Conservation (phyloP, 352 stramenopile species). For the Pythium apleroticum region DNA sequence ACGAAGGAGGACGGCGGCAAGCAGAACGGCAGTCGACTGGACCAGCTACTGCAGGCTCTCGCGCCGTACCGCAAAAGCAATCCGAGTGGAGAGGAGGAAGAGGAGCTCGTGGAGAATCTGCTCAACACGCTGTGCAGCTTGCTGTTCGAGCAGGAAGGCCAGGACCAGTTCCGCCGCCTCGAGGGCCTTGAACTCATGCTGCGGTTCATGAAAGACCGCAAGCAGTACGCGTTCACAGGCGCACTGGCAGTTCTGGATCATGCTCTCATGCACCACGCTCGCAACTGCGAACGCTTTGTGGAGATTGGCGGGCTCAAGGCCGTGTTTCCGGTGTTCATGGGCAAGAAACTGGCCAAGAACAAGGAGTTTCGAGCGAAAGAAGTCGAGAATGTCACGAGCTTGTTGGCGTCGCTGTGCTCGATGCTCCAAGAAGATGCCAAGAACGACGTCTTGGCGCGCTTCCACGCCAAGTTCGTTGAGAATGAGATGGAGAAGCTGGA, state of each 20-base stretch:
- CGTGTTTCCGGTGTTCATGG: constrained; percentile 51
- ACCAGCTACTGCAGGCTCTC: constrained; percentile 80
- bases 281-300: constrained; percentile 50
- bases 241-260: constrained; percentile 41
- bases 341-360: constrained; percentile 33
- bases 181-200: constrained; percentile 93
- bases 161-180: constrained; percentile 36
- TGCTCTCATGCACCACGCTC: constrained; percentile 32
- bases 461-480: constrained; percentile 84
- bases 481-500: constrained; percentile 84
- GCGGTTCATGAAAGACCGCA: constrained; percentile 89
- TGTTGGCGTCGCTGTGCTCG: constrained; percentile 68
- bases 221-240: constrained; percentile 55
- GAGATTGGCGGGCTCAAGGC: constrained; percentile 49
- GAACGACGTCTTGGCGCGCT: constrained; percentile 55
- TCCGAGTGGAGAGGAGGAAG: constrained; percentile 54
- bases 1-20: not conserved
- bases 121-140: constrained; percentile 73
- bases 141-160: constrained; percentile 38
- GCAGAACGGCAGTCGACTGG: constrained; percentile 59
- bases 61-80: constrained; percentile 75
- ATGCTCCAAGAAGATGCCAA: constrained; percentile 45
- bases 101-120: constrained; percentile 91
- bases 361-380: constrained; percentile 41
- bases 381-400: constrained; percentile 63